These are phyloP conservation scores for Solanum virginianum DNA, from an alignment of 257 asterid genomes.

Conservation along the genomic window DNA sequence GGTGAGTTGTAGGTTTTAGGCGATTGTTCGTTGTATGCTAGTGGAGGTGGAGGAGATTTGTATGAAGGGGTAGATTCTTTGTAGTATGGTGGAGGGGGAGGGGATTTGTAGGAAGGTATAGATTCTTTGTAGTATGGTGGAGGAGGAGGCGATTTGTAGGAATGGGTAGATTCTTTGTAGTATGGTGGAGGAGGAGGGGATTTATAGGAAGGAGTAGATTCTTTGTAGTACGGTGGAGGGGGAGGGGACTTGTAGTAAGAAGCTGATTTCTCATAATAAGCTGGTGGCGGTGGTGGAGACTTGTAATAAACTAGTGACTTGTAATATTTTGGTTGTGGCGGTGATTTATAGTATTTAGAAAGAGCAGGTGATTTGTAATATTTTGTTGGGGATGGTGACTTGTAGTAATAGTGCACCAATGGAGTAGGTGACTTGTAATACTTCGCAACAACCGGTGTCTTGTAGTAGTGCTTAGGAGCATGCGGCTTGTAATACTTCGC, in stretches of 20 bases:
- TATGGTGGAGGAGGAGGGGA: background rate
- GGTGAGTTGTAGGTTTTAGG: background rate
- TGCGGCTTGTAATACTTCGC: background rate
- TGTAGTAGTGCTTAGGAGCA: background rate
- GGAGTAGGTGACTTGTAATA: background rate
- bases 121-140: background rate
- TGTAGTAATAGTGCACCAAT: background rate
- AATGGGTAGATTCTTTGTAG: background rate
- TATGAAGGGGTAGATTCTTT: too few relatives aligned
- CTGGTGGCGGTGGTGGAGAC: background rate
- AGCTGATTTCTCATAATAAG: background rate
- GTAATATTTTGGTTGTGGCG: background rate
- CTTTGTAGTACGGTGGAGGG: background rate
- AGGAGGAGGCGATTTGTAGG: background rate
- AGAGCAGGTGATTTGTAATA: background rate
- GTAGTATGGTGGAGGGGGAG: too few relatives aligned
- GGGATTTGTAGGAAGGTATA: too few relatives aligned
- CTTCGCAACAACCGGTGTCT: too few relatives aligned
- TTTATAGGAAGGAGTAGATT: background rate
- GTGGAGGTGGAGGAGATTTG: too few relatives aligned
- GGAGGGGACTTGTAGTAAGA: background rate
- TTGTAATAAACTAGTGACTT: background rate
- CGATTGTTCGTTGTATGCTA: too few relatives aligned
- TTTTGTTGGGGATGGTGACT: fast-evolving
- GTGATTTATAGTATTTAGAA: background rate